A percentile compares a stretch with the other conserved stretches of the same genome.
Evolutionary conservation across 2,329 filamentous ascomycete genomes (phyloP).

Genomic region (Nannizziopsis arthrosporioides): DNA sequence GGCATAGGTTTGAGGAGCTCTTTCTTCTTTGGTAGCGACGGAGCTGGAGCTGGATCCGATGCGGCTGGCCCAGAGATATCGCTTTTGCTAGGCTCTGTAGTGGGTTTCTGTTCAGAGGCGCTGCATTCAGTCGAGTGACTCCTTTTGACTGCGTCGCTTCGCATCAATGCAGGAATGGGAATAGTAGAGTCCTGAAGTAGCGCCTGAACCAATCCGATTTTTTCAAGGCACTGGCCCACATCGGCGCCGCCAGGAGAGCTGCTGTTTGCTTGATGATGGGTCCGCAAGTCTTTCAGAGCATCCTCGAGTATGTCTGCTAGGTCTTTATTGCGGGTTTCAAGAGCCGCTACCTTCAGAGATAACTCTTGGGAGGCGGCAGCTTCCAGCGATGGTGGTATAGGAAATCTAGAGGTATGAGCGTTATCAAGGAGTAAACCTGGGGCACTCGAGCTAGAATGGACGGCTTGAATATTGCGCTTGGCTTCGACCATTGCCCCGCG

Average conservation of each 20-base stretch:
- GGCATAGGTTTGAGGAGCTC: constrained; percentile 18
- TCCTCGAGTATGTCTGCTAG: constrained; percentile 34
- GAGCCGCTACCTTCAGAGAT: constrained; percentile 23
- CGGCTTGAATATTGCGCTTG: constrained; percentile 36
- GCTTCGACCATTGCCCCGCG: constrained; percentile 39
- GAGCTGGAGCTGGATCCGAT: background rate
- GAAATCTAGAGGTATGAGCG: constrained; percentile 14
- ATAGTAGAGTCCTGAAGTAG: constrained; percentile 33
- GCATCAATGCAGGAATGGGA: constrained; percentile 16
- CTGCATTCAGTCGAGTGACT: background rate
- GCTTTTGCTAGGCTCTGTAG: background rate
- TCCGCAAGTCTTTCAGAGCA: constrained; percentile 32
- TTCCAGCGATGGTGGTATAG: constrained; percentile 13
- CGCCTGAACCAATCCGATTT: constrained; percentile 34
- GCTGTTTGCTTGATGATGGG: constrained; percentile 19
- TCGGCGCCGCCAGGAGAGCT: constrained; percentile 11
- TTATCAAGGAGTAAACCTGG: constrained; percentile 19
- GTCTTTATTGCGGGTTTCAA: constrained; percentile 32
- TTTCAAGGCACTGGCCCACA: constrained; percentile 22
- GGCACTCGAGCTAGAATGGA: constrained; percentile 30
- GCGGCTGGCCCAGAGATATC: background rate
- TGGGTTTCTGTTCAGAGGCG: background rate
- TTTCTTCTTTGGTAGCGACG: background rate
- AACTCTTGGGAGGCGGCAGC: constrained; percentile 19
- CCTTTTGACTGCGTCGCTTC: background rate